Base-by-base conservation (phyloP, 495 filamentous ascomycete genomes). In the Hypoxylon lienhwacheense region DNA sequence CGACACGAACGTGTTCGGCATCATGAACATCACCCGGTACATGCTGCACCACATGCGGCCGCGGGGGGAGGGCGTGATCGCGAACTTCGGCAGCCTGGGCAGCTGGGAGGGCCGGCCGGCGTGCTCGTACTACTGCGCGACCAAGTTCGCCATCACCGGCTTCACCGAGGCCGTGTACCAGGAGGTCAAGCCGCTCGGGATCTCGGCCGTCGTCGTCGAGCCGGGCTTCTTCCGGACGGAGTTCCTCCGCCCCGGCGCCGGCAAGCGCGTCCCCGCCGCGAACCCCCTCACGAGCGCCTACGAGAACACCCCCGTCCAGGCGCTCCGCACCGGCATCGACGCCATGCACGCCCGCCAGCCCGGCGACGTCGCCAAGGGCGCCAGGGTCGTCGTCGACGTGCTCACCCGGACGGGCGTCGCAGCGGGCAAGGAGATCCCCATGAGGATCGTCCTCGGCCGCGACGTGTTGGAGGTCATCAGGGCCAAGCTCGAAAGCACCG, bases 1-100 rank as follows among this genome's bases (percentile, higher is more conserved):
- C 56, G 70, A 76, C 49, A 79, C 77, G 26, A 82, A 81, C 56
- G 70, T 79, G 6, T 67, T 78, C 21, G 80, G 80, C 5, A 57
- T 66, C 4, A 63, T 71, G 29, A 72, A 73, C 49, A 47, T 77
- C 5, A 71, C 72, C 1, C 68, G 72, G 7, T 73, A 74, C 5
- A 60, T 71, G 15, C 47, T 77, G 1, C 70, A 70, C 5, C 53
- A 70, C 21, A 70, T 83, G 51, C 77, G 79, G 7, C 68, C 63
- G n/a, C 59, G 59, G 64, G 22, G 53, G 47, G 5, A 42, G 31
- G 35, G 75, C 62, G 71, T 64, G 24, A 73, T 81, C 34, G 73
- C 77, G 36, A 81, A 77, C 53, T 71, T 83, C 49, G 68, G 66
- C 32, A 70, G 68, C 39, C 39, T 75, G 12, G 68, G 56, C 1